Evolutionary conservation across 2,329 filamentous ascomycete genomes (phyloP).

Genomic region (Talaromyces islandicus): DNA sequence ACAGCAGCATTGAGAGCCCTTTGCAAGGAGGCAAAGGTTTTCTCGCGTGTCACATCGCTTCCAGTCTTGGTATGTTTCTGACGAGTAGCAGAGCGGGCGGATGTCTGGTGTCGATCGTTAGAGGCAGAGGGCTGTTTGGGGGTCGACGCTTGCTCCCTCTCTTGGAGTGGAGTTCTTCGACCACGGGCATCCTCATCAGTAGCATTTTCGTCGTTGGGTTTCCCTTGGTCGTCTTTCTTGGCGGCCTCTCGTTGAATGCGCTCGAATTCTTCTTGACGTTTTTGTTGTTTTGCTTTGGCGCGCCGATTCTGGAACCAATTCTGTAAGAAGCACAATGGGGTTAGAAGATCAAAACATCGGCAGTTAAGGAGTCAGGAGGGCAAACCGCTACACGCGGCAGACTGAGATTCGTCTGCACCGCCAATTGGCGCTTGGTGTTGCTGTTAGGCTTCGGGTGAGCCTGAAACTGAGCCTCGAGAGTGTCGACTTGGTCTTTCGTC

Average conservation of each 20-base stretch:
- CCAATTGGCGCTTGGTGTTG: constrained; percentile 45
- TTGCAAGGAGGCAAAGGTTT: constrained; percentile 40
- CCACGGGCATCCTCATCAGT: constrained; percentile 2
- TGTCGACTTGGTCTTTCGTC: constrained; percentile 48
- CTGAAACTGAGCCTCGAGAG: constrained; percentile 44
- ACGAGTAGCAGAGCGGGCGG: constrained; percentile 16
- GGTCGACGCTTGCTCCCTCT: constrained; percentile 14
- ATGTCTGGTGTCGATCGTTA: constrained; percentile 5
- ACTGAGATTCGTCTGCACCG: constrained; percentile 43
- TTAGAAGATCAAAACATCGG: background rate
- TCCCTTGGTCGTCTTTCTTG: constrained; percentile 18
- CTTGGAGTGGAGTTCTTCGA: constrained; percentile 2
- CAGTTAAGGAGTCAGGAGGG: constrained; percentile 10
- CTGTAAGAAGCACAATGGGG: constrained; percentile 23
- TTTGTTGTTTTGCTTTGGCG: constrained; percentile 48
- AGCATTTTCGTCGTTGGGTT: constrained; percentile 21
- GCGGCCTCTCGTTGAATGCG: constrained; percentile 31
- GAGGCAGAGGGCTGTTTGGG: constrained; percentile 18
- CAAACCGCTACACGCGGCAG: constrained; percentile 45
- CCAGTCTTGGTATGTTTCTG: constrained; percentile 31
- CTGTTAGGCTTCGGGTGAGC: constrained; percentile 46
- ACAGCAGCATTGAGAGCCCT: constrained; percentile 38
- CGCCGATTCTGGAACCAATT: constrained; percentile 51
- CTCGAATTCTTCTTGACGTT: constrained; percentile 44
- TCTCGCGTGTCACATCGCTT: constrained; percentile 34